Conservation (phyloP, 2,329 filamentous ascomycete species). For the Diaporthe amygdali region DNA sequence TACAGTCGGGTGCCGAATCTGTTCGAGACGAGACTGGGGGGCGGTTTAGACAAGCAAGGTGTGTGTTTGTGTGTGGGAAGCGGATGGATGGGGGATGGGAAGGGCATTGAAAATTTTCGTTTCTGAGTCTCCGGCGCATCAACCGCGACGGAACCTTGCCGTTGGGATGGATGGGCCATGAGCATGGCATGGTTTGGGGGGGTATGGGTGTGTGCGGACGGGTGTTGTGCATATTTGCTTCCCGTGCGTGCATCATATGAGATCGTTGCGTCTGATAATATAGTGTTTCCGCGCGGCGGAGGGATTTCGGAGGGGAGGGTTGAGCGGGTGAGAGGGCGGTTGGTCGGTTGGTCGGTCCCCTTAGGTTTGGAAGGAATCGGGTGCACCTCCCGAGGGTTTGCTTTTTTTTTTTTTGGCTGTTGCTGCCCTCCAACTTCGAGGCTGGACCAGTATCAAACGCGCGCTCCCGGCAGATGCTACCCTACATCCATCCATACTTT, state of each 20-base stretch:
- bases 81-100: too few relatives aligned
- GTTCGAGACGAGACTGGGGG: not conserved
- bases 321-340: not conserved
- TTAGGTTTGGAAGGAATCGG: not conserved
- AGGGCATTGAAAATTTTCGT: not conserved
- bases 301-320: not conserved
- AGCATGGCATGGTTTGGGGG: not conserved
- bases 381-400: not conserved
- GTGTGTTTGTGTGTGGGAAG: too few relatives aligned
- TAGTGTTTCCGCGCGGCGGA: not conserved
- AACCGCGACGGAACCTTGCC: slow-evolving; percentile 10
- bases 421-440: not conserved
- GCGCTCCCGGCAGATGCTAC: not conserved
- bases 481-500: not conserved
- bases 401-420: not conserved
- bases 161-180: not conserved
- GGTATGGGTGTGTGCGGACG: not conserved
- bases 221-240: slow-evolving; percentile 2
- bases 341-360: not conserved
- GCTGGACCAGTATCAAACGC: slow-evolving; percentile 7
- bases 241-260: not conserved
- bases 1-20: slow-evolving; percentile 10
- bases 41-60: too few relatives aligned
- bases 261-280: slow-evolving; percentile 7
- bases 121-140: not conserved